Base-by-base conservation (phyloP, 352 stramenopile genomes). In the Globisporangium echinulatum region DNA sequence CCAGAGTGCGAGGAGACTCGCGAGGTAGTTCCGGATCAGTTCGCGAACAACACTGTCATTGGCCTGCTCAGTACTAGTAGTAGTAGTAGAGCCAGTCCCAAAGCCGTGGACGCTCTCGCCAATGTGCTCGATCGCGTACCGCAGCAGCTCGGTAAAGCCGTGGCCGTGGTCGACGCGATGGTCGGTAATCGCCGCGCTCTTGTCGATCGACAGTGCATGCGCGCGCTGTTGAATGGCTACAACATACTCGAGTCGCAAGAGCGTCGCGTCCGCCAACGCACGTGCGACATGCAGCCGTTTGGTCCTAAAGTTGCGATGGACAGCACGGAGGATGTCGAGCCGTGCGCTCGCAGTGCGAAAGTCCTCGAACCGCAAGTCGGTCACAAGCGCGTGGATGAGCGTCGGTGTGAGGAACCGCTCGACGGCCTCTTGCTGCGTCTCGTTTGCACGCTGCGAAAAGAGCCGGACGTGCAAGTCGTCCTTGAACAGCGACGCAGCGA, bases 91-190 rank as follows among this genome's bases (percentile, higher is more conserved):
- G 25, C 25, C 25, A 33, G 25, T 33, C 1, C 70, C 63, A 10
- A 78, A 69, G 0, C 67, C 67, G 25, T 68, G 58, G n/a, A 75
- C 38, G n/a, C 64, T 78, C 57, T 82, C 83, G 48, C 79, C 74
- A 8, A 90, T 66, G 50, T 92, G 85, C 59, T 94, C 85, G 43
- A 94, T 92, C 33, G 66, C 85, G 61, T 92, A 94, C 9, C 83
- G 82, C 36, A 94, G 63, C 66, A 94, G 61, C 58, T 94, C 85
- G 0, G 79, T 90, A 52, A 91, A 92, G 47, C 82, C 76, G 59
- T 94, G 81, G 64, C 83, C 77, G 59, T 94, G 85, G 64, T 94
- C 85, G 56, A 80, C 82, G 55, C 58, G 60, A 64, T 87, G 68
- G 63, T 90, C 73, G 44, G 64, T 54, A 42, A 85, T 80, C 7